Evolutionary conservation across 371 early-diverging fungal genomes (phyloP).

Genomic region (Mucor saturninus): DNA sequence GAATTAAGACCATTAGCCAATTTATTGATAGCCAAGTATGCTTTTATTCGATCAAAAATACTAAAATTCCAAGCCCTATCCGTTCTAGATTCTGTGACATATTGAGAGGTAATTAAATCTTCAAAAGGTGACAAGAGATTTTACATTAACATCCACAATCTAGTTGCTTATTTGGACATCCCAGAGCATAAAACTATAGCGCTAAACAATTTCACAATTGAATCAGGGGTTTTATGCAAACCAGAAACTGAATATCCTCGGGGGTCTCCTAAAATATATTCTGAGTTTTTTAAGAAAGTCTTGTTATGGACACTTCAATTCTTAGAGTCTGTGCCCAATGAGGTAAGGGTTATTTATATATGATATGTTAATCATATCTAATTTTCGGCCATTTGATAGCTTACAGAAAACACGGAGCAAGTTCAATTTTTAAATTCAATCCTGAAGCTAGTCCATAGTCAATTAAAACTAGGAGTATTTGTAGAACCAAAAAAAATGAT

Average conservation of each 20-base stretch:
- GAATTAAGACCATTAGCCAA: constrained; percentile 21
- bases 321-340: constrained; percentile 28
- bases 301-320: constrained; percentile 37
- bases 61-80: constrained; percentile 39
- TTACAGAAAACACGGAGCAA: constrained; percentile 29
- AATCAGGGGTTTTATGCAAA: not conserved
- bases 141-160: not conserved
- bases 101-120: constrained; percentile 39
- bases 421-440: constrained; percentile 41
- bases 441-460: constrained; percentile 35
- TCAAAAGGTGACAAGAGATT: not conserved
- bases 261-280: constrained; percentile 20
- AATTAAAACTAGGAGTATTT: constrained; percentile 47
- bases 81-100: constrained; percentile 49
- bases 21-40: constrained; percentile 46
- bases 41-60: constrained; percentile 40
- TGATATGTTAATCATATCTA: no score
- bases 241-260: constrained; percentile 19
- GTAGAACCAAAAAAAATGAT: constrained; percentile 32
- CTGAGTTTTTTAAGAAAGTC: constrained; percentile 37
- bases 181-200: constrained; percentile 31
- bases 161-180: constrained; percentile 37
- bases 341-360: constrained; percentile 18
- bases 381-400: constrained; percentile 7
- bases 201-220: constrained; percentile 39